Conservation (phyloP, 108 stramenopile species). For the Mayamaea pseudoterrestris region DNA sequence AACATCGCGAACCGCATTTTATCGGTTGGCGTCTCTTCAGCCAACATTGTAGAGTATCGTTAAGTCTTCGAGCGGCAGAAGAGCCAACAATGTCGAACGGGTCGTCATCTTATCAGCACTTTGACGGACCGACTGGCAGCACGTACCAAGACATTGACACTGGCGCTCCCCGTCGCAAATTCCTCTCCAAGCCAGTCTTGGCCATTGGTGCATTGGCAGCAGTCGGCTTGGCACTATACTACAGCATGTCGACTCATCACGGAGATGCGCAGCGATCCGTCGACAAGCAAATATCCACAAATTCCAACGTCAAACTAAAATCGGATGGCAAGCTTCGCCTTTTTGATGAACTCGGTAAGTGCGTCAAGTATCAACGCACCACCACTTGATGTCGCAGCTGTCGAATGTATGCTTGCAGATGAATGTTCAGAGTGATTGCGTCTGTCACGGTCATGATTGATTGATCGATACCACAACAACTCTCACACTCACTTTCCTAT, state of each 20-base stretch:
- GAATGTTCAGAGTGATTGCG: background rate
- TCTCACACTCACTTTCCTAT: background rate
- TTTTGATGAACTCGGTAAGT: conserved; percentile 37
- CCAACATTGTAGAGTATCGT: too few relatives aligned
- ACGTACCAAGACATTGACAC: background rate
- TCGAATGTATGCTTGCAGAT: background rate
- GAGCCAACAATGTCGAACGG: conserved; percentile 9
- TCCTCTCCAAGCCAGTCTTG: background rate
- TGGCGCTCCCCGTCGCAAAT: background rate
- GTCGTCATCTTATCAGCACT: background rate
- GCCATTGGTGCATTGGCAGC: background rate
- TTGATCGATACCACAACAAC: background rate
- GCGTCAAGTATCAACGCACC: background rate
- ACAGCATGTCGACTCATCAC: background rate
- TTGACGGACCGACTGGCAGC: background rate
- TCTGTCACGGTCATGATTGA: background rate
- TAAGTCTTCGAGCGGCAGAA: too few relatives aligned
- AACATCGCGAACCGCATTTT: too few relatives aligned
- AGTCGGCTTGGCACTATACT: conserved; percentile 4
- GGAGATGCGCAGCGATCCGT: background rate
- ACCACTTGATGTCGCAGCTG: background rate
- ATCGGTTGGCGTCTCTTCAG: too few relatives aligned
- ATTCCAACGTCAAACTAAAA: conserved; percentile 11
- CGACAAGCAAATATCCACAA: conserved; percentile 2
- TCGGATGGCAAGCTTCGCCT: conserved; percentile 36